Conservation (phyloP, 2,329 filamentous ascomycete genomes). For the Penicillium sp. region DNA sequence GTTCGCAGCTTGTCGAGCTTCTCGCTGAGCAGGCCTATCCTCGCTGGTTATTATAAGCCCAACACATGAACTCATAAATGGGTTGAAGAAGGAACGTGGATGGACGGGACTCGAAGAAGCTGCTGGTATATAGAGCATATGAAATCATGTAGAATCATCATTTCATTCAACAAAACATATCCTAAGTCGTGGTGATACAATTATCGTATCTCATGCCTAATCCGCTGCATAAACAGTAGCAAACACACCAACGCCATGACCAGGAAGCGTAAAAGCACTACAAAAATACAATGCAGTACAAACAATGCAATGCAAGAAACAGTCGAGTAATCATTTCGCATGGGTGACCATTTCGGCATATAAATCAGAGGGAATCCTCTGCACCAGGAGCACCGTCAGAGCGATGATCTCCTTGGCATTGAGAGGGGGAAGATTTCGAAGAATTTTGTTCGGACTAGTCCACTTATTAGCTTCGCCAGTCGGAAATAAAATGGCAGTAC, state of each 20-base stretch:
- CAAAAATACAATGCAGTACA: not conserved
- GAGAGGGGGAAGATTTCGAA: conserved; percentile 82
- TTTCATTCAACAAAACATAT: conserved; percentile 21
- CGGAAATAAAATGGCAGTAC: conserved; percentile 9
- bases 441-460: conserved; percentile 80
- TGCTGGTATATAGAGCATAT: not conserved
- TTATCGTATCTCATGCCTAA: conserved; percentile 11
- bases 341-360: conserved; percentile 89
- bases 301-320: not conserved
- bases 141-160: conserved; percentile 15
- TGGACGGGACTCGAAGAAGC: no score
- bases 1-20: no score
- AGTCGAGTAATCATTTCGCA: conserved; percentile 52
- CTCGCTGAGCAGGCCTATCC: no score
- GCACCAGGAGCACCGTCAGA: conserved; percentile 80
- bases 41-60: no score
- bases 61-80: no score
- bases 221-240: conserved; percentile 2
- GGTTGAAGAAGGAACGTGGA: no score
- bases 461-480: conserved; percentile 11
- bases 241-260: conserved; percentile 1
- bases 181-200: conserved; percentile 15
- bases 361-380: conserved; percentile 85
- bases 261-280: not conserved
- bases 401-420: conserved; percentile 82